Evolutionary conservation across 1,284 basidiomycete species (phyloP), one percentile per base, ranked within the genome.

Genomic region (Phellopilus nigrolimitatus): DNA sequence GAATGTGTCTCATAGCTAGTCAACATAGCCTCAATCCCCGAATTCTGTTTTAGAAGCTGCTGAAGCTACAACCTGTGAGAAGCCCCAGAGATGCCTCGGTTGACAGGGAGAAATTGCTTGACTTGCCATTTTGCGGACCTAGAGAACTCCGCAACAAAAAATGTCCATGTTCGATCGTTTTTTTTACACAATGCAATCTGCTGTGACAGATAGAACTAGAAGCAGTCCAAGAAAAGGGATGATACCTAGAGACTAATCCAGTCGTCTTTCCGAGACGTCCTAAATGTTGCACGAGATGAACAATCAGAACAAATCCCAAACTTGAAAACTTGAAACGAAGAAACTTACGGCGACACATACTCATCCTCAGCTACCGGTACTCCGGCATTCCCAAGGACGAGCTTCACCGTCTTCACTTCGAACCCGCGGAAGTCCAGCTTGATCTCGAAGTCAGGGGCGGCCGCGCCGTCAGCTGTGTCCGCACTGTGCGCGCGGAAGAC

Each of bases 321-420:
- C 15, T 12, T 12, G 4, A 3, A 19, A 8, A 8, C 24, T 27
- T 27, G 25, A 6, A 24, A 1, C 22, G 30, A 17, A 38, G 17
- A 24, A 21, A 22, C 3, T 42, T n/a, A n/a, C 40, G 17, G 19
- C 40, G 40, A 22, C 22, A 42, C 15, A 42, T 42, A 24, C 22
- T 24, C 40, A 42, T 42, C n/a, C 27, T 24, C 6, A 6, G 10
- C 22, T 19, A n/a, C 21, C 13, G 19, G 22, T 21, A n/a, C 9
- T 5, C 40, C 40, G 9, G 27, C 40, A 10, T 42, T 42, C n/a
- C 60, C 65, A 50, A 79, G 67, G 1, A 75, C 71, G 40, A 91
- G 71, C 66, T 87, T 87, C 58, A 95, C 71, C 4, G 88, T 93
- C 73, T 91, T 85, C 60, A 94, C 82, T 69, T 95, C 88, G 66